Base-by-base conservation (phyloP, 495 filamentous ascomycete genomes). In the Neurospora sp. region DNA sequence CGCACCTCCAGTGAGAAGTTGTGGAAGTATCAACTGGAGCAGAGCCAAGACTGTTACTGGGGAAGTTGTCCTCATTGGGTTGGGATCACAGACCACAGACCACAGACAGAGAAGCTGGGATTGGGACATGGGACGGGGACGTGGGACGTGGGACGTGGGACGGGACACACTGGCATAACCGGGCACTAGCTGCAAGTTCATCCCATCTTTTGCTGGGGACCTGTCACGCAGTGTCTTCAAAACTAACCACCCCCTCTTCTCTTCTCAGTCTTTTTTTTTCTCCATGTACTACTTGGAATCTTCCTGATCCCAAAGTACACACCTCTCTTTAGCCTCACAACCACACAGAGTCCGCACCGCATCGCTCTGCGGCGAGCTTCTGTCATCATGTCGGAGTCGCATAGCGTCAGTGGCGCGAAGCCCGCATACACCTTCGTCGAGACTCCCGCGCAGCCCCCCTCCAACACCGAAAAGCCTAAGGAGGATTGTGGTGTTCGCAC, bases 351-450 rank as follows among this genome's bases (percentile, higher is more conserved):
- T 74, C 71, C 71, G 48, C 42, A 54, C 42, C 72, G 19, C 39
- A 71, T 48, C 75, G 78, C 73, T 48, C 73, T 77, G 77, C 45
- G 73, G 74, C 72, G 54, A 78, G 73, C 62, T 69, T 69, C 39
- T 62, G 71, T 31, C 79, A 82, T 72, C 69, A 86, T 86, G 84
- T 83, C 83, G 71, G 84, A 84, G 71, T 77, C 83, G 73, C 77
- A 81, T 42, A 84, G 80, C 77, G 84, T 83, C 80, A 85, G 84
- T 72, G 85, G 82, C 78, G 85, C 81, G 76, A 84, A 86, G 81
- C 81, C 83, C 73, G 86, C 90, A 76, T 90, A 94, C 80, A 89
- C 93, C 79, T 94, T 92, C 79, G 89, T 95, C 79, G 85, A 92
- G 78, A 96, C 93, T 80, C 93, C 93, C 13, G 87, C 89, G 75